A percentile compares a stretch with the other conserved stretches of the same genome.
Conservation (phyloP, 2,329 filamentous ascomycete species). For the Drechslerella dactyloides region DNA sequence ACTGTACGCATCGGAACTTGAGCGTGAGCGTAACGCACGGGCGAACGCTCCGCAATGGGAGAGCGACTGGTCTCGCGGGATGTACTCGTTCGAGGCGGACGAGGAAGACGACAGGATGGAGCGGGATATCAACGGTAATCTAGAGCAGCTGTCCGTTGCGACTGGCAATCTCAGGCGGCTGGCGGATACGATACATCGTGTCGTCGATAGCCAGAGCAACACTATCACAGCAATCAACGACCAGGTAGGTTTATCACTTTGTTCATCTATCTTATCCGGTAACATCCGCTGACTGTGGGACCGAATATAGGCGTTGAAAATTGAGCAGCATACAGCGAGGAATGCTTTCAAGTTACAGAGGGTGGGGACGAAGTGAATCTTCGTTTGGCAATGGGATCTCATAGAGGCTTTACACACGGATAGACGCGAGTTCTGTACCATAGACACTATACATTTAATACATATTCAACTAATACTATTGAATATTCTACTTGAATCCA, state of each 20-base stretch:
- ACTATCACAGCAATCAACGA: constrained; percentile 76
- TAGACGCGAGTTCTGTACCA: too few species aligned
- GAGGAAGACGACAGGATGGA: constrained; percentile 73
- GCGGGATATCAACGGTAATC: constrained; percentile 71
- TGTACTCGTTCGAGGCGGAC: constrained; percentile 81
- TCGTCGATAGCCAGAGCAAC: constrained; percentile 78
- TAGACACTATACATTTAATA: too few species aligned
- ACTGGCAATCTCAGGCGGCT: constrained; percentile 75
- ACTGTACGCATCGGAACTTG: constrained; percentile 1
- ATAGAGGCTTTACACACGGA: too few species aligned
- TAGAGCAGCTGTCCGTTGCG: constrained; percentile 67
- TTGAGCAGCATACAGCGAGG: neutral
- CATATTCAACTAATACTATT: too few species aligned
- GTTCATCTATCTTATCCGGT: neutral
- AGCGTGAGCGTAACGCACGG: constrained; percentile 9
- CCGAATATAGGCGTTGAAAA: neutral
- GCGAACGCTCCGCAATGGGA: constrained; percentile 43
- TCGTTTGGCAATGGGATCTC: too few species aligned
- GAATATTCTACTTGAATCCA: too few species aligned
- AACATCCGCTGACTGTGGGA: neutral
- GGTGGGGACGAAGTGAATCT: neutral
- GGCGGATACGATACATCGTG: constrained; percentile 75
- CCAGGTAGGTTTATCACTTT: constrained; percentile 66
- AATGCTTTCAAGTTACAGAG: neutral
- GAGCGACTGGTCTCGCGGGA: constrained; percentile 68